Percentiles rank a stretch among this genome's conserved stretches.
phyloP scores from a whole-genome alignment of 2,329 filamentous ascomycete genomes.

The Fusarium nurragi region DNA sequence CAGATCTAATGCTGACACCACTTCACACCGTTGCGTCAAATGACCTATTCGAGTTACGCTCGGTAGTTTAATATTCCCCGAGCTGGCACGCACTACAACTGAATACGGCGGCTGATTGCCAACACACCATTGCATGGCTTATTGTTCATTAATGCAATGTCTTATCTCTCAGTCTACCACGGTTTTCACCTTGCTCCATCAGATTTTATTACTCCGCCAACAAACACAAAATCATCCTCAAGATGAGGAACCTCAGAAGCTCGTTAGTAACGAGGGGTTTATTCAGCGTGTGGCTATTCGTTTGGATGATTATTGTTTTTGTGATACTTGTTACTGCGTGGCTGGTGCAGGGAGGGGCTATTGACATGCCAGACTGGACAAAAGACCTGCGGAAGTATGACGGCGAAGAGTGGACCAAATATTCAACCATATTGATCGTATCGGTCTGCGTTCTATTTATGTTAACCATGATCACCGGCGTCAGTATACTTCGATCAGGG shows the following conservation, averaged over 20 bases:
- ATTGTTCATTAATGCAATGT: background rate
- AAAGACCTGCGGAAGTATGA: conserved; percentile 26
- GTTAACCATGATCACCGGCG: background rate
- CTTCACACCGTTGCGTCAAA: conserved; percentile 1
- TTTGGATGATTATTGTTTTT: conserved; percentile 11
- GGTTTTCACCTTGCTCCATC: background rate
- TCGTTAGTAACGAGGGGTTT: background rate
- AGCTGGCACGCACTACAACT: background rate
- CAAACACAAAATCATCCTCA: background rate
- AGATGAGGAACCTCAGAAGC: background rate
- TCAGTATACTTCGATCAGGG: conserved; percentile 4
- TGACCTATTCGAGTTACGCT: background rate
- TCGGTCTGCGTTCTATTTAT: conserved; percentile 4
- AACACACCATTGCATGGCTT: background rate
- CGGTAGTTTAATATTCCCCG: conserved; percentile 7
- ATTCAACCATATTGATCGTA: conserved; percentile 9
- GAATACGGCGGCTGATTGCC: background rate
- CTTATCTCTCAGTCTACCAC: background rate
- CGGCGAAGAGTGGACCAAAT: conserved; percentile 6
- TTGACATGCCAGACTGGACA: conserved; percentile 23
- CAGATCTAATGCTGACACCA: conserved; percentile 15
- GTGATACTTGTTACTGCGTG: conserved; percentile 4
- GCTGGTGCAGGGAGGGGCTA: conserved; percentile 4
- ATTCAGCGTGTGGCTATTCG: conserved; percentile 2
- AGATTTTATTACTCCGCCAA: background rate